A percentile compares a stretch with the other conserved stretches of the same genome.
Conservation (phyloP, 2,329 filamentous ascomycete genomes). For the Periconia macrospinosa region DNA sequence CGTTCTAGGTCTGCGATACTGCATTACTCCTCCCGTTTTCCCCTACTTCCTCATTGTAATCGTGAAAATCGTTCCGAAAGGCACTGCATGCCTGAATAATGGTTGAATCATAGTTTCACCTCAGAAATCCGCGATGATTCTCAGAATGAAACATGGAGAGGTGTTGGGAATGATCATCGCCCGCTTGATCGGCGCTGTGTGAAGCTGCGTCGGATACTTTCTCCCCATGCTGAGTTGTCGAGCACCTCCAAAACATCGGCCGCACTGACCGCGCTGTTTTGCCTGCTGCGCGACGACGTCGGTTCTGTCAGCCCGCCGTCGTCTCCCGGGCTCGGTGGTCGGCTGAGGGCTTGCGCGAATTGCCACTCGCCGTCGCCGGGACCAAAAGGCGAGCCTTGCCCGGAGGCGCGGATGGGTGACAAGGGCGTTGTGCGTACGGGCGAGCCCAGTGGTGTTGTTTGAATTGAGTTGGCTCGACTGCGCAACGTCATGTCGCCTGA, state of each 20-base stretch:
- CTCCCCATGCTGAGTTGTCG: slow-evolving; percentile 88
- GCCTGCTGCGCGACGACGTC: slow-evolving; percentile 60
- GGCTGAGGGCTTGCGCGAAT: slow-evolving; percentile 48
- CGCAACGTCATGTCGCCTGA: slow-evolving; percentile 34
- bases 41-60: neutral
- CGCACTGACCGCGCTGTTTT: slow-evolving; percentile 71
- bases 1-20: neutral
- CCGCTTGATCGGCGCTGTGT: slow-evolving; percentile 59
- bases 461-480: slow-evolving; percentile 43
- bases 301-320: slow-evolving; percentile 26
- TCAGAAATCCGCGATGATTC: too few species aligned
- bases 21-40: neutral
- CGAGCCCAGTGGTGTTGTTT: slow-evolving; percentile 39
- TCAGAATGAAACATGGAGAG: too few species aligned
- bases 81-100: neutral
- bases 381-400: slow-evolving; percentile 33
- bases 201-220: slow-evolving; percentile 86
- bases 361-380: slow-evolving; percentile 46
- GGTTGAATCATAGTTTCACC: neutral
- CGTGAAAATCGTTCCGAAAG: neutral
- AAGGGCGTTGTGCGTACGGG: slow-evolving; percentile 30
- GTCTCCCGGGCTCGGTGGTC: slow-evolving; percentile 38
- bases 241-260: slow-evolving; percentile 81
- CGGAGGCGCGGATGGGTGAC: slow-evolving; percentile 18
- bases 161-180: slow-evolving; percentile 8